Evolutionary conservation across 441 rosid genomes (phyloP), one percentile per base, ranked within the genome.

Genomic region (Omphalea diandra): DNA sequence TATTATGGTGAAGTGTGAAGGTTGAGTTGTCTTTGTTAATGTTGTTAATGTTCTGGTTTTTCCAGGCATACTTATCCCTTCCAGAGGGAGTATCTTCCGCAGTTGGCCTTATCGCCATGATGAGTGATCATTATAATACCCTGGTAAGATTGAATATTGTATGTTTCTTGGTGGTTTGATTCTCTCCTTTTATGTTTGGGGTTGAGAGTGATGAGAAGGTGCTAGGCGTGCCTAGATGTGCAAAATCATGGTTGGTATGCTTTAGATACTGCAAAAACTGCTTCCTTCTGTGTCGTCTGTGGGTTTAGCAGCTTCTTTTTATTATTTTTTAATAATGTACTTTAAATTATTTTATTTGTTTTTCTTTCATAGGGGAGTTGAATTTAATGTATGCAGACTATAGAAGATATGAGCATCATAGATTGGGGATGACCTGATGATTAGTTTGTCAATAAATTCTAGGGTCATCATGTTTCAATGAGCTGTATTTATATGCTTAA

Each of bases 21-120:
- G 33, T 15, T 38, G 20, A 33, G 50, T 18, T 35, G 2, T 40
- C 35, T 43, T 63, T 56, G 1, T 54, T 69, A 64, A 56, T 14
- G 15, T 35, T 26, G 2, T 54, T 7, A 54, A 17, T 44, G 57
- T 66, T 31, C 7, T 33, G 41, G 14, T 55, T 24, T 74, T 85
- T 77, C 59, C 87, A 96, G 99, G 98, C 97, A 72, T 96, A 94
- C 79, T 79, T 96, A 68, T 92, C 99, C 67, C 84, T 94, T 70
- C 98, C 98, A 1, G 98, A 94, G 77, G 98, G 98, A 81, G 87
- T 77, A 29, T 94, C 97, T 49, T 92, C 99, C 44, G 94, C 90
- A 41, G 86, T 84, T 76, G 99, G 99, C 73, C 90, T 94, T 71
- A 80, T 88, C 77, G 99, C 99, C 63, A 94, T 94, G 99, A 89